Base-by-base conservation (phyloP, 208 protist genomes). In the Leishmania tarentolae region DNA sequence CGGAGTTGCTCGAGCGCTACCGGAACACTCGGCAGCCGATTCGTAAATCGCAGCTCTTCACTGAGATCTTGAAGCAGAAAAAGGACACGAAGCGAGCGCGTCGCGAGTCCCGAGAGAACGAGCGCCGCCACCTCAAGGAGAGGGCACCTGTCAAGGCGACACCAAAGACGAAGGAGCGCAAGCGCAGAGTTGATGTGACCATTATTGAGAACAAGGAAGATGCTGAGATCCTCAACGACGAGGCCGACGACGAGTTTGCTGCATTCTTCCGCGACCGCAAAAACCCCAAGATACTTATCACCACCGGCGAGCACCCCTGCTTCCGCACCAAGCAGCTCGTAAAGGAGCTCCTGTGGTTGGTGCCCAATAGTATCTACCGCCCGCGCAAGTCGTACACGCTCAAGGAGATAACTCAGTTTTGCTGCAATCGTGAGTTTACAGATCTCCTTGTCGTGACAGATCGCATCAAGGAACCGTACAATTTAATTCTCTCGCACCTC, bases 321-420 rank as follows among this genome's bases (percentile, higher is more conserved):
- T 96, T 92, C 75, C 85, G 90, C 21, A 95, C 91, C 9, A 94
- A 95, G 77, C 86, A 93, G 83, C 91, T 98, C 74, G 87, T 97
- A 40, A 96, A 97, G 93, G 94, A 98, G 85, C 83, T 96, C 79
- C 77, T 95, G 50, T 97, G 92, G 91, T 84, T 98, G 0, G 90
- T 98, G 50, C 96, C 96, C 2, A 97, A 98, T 79, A 91, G 90
- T 37, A 85, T 90, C 42, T 99, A 97, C 81, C 88, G 93, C 17
- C 91, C 88, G 31, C 94, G 97, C 68, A 97, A 94, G 81, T 83
- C 87, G 2, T 99, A 98, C 93, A 96, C 93, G 42, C 80, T 99
- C 53, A 93, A 96, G 87, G 91, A 99, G 72, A 98, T 99, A 72
- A 94, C 92, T 17, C 92, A 98, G 85, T 99, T 89, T 86, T 94